Percentiles rank a stretch among this genome's conserved stretches.
Conservation (phyloP, 805 yeast genomes). For the Wickerhamiella qilinensis region DNA sequence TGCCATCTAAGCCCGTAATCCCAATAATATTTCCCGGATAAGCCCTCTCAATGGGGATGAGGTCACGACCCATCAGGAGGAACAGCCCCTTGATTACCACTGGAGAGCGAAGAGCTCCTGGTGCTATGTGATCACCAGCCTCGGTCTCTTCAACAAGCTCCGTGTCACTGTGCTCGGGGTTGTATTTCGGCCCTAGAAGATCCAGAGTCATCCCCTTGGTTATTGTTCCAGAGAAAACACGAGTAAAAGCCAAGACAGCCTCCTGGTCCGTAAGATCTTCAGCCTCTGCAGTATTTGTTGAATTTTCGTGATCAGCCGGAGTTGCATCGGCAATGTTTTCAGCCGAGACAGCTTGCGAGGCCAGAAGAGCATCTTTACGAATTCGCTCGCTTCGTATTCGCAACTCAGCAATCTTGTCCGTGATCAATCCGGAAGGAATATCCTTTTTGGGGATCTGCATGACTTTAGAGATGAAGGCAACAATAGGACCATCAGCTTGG, state of each 20-base stretch:
- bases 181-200: constrained; percentile 76
- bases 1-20: constrained; percentile 75
- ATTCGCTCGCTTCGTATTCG: constrained; percentile 45
- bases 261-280: constrained; percentile 24
- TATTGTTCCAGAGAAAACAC: constrained; percentile 77
- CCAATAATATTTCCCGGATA: constrained; percentile 96
- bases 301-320: constrained; percentile 7
- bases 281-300: constrained; percentile 9
- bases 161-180: constrained; percentile 33
- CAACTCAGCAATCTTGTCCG: constrained; percentile 17
- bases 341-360: constrained; percentile 22
- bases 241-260: constrained; percentile 68
- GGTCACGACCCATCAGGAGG: constrained; percentile 83
- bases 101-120: constrained; percentile 28
- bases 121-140: not conserved
- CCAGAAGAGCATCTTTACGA: constrained; percentile 37
- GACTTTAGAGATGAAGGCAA: constrained; percentile 81
- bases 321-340: not conserved
- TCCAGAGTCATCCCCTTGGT: constrained; percentile 57
- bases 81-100: constrained; percentile 55
- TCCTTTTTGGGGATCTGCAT: constrained; percentile 71
- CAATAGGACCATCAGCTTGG: constrained; percentile 44
- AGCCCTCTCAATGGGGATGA: constrained; percentile 58
- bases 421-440: constrained; percentile 38
- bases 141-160: not conserved